phyloP scores from a whole-genome alignment of 495 filamentous ascomycete genomes.

The Thermothielavioides terrestris region DNA sequence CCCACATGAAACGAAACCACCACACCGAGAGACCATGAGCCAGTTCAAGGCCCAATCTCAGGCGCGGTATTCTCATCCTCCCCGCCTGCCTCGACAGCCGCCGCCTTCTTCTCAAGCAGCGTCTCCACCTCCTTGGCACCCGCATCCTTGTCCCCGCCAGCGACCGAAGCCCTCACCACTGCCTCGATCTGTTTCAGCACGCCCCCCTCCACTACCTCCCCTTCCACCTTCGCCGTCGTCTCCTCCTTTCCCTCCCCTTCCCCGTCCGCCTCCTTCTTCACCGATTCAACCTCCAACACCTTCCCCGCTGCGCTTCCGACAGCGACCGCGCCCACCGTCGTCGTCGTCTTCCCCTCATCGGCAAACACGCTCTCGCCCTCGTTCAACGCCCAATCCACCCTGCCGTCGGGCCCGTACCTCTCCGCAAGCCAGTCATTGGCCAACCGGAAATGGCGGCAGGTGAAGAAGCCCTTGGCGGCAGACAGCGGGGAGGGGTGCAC shows the following conservation, averaged over 20 bases:
- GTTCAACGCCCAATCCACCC: constrained; percentile 76
- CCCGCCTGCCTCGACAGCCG: neutral
- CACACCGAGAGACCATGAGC: no score
- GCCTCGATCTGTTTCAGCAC: constrained; percentile 14
- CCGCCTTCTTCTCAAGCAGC: constrained; percentile 1
- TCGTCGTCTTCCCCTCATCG: constrained; percentile 5
- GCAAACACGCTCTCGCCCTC: constrained; percentile 18
- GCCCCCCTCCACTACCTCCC: constrained; percentile 16
- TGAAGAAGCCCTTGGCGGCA: constrained; percentile 71
- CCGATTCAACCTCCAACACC: constrained; percentile 6
- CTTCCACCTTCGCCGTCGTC: constrained; percentile 12
- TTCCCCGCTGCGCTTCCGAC: constrained; percentile 9
- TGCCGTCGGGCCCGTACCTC: constrained; percentile 67
- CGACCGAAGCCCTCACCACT: constrained; percentile 2
- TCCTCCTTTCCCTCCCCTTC: constrained; percentile 2
- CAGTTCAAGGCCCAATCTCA: constrained; percentile 1
- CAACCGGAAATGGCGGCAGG: constrained; percentile 77
- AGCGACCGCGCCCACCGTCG: no score
- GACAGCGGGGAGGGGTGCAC: constrained; percentile 89
- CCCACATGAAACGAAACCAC: neutral
- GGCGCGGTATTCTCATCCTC: constrained; percentile 7
- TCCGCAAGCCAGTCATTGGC: constrained; percentile 80
- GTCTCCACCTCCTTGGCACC: constrained; percentile 3
- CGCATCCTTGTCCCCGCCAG: neutral
- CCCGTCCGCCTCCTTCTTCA: constrained; percentile 6